phyloP scores from a whole-genome alignment of 140 eudicot genomes.

The Oenanthe javanica region DNA sequence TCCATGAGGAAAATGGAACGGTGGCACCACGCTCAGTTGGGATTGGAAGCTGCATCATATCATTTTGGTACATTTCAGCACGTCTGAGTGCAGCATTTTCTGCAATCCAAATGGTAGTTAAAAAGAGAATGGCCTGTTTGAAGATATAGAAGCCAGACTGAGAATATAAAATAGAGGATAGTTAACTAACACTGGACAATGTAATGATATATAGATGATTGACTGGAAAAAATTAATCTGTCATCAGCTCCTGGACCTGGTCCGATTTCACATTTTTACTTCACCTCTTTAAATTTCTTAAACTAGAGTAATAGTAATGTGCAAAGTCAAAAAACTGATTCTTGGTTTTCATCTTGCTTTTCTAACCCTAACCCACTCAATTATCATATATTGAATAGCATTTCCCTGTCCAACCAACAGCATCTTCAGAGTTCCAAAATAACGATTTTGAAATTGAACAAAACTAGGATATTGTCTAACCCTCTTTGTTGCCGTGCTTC shows the following conservation, averaged over 20 bases:
- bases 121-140: neutral
- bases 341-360: neutral
- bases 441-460: neutral
- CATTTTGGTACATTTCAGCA: constrained; percentile 66
- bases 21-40: constrained; percentile 52
- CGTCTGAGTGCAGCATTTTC: constrained; percentile 33
- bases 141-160: neutral
- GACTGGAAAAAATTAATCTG: neutral
- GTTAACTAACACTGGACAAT: neutral
- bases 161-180: neutral
- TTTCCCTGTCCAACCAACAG: neutral
- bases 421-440: neutral
- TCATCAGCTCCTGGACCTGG: neutral
- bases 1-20: constrained; percentile 68
- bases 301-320: neutral
- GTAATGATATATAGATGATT: neutral
- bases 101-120: constrained; percentile 20
- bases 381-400: neutral
- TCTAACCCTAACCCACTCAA: neutral
- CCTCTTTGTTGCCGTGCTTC: too few species aligned
- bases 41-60: constrained; percentile 56
- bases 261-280: neutral
- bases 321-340: neutral
- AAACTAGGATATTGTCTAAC: neutral
- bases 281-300: neutral